These are phyloP conservation scores for Colletotrichum echinochloae DNA, from an alignment of 2,329 filamentous ascomycete genomes.

Conservation along the genomic window DNA sequence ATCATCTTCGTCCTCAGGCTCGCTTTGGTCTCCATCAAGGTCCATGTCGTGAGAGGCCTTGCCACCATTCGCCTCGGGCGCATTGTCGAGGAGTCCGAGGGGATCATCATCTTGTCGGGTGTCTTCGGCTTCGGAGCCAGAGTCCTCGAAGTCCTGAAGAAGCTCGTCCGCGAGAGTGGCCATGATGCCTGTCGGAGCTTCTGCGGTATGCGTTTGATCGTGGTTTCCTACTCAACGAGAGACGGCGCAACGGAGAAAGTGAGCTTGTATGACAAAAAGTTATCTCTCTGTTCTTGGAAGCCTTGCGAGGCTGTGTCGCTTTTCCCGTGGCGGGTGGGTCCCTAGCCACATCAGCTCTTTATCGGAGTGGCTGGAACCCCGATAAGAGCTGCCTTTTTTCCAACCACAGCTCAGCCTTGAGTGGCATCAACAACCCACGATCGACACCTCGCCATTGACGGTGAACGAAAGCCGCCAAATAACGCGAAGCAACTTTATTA, in stretches of 20 bases:
- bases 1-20: conserved; percentile 70
- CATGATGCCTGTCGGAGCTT: conserved; percentile 63
- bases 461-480: neutral
- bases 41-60: conserved; percentile 63
- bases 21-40: conserved; percentile 68
- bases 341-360: conserved; percentile 3
- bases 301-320: conserved; percentile 25
- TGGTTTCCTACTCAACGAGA: neutral
- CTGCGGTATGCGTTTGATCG: neutral
- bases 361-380: conserved; percentile 18
- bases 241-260: neutral
- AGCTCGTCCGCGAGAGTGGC: conserved; percentile 93
- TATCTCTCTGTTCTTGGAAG: conserved; percentile 2
- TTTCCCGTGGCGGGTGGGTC: neutral
- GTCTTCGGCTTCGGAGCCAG: conserved; percentile 79
- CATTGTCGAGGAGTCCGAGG: conserved; percentile 58
- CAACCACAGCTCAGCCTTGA: conserved; percentile 15
- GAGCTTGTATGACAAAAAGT: neutral
- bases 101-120: conserved; percentile 63
- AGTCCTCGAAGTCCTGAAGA: conserved; percentile 90
- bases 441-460: neutral
- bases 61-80: conserved; percentile 53
- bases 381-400: conserved; percentile 29
- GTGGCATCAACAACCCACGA: neutral
- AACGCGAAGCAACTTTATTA: neutral